Conservation (phyloP, 176 grass and related monocot species). For the Tillandsia leiboldiana region DNA sequence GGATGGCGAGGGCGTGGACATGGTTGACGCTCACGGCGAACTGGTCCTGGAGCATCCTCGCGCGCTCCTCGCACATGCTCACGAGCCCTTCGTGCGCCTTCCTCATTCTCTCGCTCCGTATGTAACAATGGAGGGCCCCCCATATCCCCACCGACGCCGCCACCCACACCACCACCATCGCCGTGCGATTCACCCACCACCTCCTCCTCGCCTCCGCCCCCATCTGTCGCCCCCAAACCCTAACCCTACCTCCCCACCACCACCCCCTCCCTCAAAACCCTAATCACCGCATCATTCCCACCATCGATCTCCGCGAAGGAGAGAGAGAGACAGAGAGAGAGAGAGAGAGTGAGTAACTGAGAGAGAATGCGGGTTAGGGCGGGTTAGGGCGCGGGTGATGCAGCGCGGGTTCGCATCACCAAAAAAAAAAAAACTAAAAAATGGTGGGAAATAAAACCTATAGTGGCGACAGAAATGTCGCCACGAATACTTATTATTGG, state of each 20-base stretch:
- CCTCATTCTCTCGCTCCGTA: constrained; percentile 47
- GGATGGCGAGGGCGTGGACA: constrained; percentile 73
- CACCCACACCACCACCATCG: constrained; percentile 28
- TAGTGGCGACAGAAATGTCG: too few relatives aligned
- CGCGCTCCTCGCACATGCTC: constrained; percentile 92
- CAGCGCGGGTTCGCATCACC: too few relatives aligned
- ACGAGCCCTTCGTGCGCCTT: constrained; percentile 57
- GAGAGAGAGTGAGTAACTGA: too few relatives aligned
- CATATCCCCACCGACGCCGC: constrained; percentile 27
- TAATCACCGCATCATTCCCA: constrained; percentile 29
- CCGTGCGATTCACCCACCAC: constrained; percentile 25
- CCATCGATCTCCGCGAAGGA: constrained; percentile 29
- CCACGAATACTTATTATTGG: too few relatives aligned
- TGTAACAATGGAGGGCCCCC: constrained; percentile 43
- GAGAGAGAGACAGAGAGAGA: too few relatives aligned
- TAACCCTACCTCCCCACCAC: too few relatives aligned
- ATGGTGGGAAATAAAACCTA: too few relatives aligned
- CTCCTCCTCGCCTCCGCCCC: too few relatives aligned
- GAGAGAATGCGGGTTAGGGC: too few relatives aligned
- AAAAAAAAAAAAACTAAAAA: too few relatives aligned
- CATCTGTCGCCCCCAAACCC: too few relatives aligned
- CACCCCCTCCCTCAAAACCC: background rate
- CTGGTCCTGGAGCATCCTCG: constrained; percentile 97
- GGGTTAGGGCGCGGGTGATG: too few relatives aligned
- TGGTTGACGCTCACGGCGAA: constrained; percentile 93